These are phyloP conservation scores for Globisporangium solare DNA, from an alignment of 352 stramenopile species.

Conservation along the genomic window DNA sequence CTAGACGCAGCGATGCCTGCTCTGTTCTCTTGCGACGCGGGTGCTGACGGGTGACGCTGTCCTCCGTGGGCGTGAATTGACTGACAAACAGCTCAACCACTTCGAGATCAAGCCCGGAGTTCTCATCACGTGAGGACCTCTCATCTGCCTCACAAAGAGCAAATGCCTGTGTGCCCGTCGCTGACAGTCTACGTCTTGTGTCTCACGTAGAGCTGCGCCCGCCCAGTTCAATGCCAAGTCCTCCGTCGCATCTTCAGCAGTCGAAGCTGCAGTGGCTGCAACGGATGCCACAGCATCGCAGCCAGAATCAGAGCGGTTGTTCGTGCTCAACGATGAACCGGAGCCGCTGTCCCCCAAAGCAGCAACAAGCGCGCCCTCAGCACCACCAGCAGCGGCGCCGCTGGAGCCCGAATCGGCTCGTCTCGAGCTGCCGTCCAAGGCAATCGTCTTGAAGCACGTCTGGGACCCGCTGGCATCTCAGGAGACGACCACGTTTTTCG, in stretches of 20 bases:
- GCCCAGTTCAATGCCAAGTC: slow-evolving; percentile 45
- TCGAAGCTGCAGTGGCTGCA: too few relatives aligned
- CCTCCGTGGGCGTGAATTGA: not conserved
- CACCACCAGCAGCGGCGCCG: not conserved
- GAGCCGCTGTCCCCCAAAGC: not conserved
- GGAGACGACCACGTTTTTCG: slow-evolving; percentile 50
- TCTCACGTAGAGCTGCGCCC: slow-evolving; percentile 31
- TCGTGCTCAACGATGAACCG: not conserved
- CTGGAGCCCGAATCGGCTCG: not conserved
- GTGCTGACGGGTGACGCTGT: not conserved
- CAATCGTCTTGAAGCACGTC: slow-evolving; percentile 54
- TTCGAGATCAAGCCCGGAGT: slow-evolving; percentile 85
- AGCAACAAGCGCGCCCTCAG: not conserved
- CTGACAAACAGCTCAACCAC: slow-evolving; percentile 46
- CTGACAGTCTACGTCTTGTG: not conserved
- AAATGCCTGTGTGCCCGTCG: too few relatives aligned
- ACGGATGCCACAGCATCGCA: not conserved
- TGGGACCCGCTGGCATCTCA: slow-evolving; percentile 54
- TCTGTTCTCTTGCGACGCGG: slow-evolving; percentile 13
- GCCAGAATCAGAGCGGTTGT: slow-evolving; percentile 12
- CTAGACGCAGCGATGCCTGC: not conserved
- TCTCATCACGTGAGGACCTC: slow-evolving; percentile 57
- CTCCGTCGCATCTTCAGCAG: not conserved
- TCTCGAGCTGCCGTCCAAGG: slow-evolving; percentile 48
- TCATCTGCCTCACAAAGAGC: not conserved